A percentile compares a stretch with the other conserved stretches of the same genome.
These are phyloP conservation scores for Centrapalus pauciflorus DNA, from an alignment of 129 eudicot species.

Conservation along the genomic window DNA sequence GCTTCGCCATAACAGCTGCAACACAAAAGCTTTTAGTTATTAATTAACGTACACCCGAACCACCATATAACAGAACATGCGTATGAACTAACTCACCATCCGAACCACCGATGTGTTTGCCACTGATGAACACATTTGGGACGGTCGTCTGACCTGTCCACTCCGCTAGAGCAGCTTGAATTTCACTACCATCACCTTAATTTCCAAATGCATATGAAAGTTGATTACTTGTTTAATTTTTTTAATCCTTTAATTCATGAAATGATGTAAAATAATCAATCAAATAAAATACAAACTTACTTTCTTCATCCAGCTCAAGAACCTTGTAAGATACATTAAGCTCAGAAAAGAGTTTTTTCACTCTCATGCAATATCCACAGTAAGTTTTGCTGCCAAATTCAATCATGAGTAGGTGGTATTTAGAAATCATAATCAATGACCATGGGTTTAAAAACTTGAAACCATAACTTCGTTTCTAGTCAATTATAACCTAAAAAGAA, in stretches of 20 bases:
- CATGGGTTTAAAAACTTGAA: too few species aligned
- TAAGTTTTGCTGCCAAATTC: constrained; percentile 75
- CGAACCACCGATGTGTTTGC: constrained; percentile 82
- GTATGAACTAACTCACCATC: constrained; percentile 43
- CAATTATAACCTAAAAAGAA: too few species aligned
- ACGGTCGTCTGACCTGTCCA: constrained; percentile 92
- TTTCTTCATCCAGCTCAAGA: constrained; percentile 71
- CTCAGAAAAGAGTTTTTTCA: constrained; percentile 64
- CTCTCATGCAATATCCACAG: constrained; percentile 66
- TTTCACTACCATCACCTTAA: constrained; percentile 77
- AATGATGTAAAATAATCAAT: neutral
- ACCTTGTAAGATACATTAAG: constrained; percentile 63
- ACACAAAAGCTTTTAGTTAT: neutral
- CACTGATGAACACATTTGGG: constrained; percentile 86
- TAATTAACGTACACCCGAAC: neutral
- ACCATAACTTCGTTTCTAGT: too few species aligned
- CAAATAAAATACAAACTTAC: constrained; percentile 32
- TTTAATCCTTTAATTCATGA: neutral
- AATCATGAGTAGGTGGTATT: too few species aligned
- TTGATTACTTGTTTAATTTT: constrained; percentile 7
- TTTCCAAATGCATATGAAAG: neutral
- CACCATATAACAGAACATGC: neutral
- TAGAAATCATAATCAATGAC: too few species aligned
- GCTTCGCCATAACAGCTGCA: constrained; percentile 59
- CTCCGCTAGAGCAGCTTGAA: constrained; percentile 69